Evolutionary conservation across 768 basidiomycete genomes (phyloP).

Genomic region (Ephemerocybe angulata): DNA sequence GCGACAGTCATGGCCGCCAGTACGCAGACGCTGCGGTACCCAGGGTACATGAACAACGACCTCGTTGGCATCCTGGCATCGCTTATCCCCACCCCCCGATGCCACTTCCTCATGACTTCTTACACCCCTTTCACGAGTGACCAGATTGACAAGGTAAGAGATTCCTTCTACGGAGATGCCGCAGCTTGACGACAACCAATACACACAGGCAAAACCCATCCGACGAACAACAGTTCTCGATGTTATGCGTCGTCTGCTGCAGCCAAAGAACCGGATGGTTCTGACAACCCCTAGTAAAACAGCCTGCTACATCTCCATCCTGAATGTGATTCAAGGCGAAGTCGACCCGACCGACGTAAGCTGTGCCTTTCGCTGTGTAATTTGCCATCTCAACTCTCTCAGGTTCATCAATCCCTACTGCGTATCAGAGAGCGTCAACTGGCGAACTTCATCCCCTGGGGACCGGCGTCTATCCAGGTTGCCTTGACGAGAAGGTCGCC

Average conservation of each 20-base stretch:
- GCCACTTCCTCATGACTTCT: conserved; percentile 98
- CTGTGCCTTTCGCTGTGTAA: conserved; percentile 10
- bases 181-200: not conserved
- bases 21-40: conserved; percentile 94
- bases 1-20: conserved; percentile 98
- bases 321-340: conserved; percentile 98
- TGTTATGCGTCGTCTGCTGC: conserved; percentile 95
- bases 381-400: not conserved
- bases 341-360: conserved; percentile 95
- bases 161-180: not conserved
- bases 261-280: conserved; percentile 98
- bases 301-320: conserved; percentile 93
- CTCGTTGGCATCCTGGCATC: conserved; percentile 95
- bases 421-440: conserved; percentile 95
- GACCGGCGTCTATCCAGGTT: conserved; percentile 96
- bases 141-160: conserved; percentile 89
- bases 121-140: conserved; percentile 99
- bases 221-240: conserved; percentile 96
- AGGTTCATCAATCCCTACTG: conserved; percentile 97
- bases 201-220: conserved; percentile 80
- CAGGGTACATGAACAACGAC: conserved; percentile 99
- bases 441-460: conserved; percentile 99
- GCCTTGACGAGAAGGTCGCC: conserved; percentile 90
- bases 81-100: conserved; percentile 93
- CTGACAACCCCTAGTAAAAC: conserved; percentile 89